Evolutionary conservation across 345 rosid genomes (phyloP).

Genomic region (Eucalyptus rudis): DNA sequence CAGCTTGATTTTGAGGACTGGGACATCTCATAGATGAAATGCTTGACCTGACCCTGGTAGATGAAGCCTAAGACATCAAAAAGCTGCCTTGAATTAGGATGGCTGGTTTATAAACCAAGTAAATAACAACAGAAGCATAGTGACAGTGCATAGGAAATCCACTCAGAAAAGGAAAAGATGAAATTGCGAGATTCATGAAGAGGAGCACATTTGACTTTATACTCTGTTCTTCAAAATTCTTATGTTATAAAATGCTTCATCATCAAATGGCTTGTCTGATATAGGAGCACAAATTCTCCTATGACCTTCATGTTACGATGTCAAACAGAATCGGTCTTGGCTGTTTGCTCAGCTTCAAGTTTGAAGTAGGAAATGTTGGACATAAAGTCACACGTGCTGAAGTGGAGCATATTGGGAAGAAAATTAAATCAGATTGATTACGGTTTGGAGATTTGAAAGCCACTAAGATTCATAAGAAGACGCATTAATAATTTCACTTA

Average conservation of each 20-base stretch:
- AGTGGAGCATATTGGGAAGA: background rate
- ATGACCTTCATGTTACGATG: background rate
- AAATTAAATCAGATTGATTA: background rate
- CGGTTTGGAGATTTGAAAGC: background rate
- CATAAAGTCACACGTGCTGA: background rate
- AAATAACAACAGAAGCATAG: background rate
- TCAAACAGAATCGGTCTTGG: background rate
- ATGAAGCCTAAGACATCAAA: constrained; percentile 6
- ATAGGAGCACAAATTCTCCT: background rate
- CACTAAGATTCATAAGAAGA: background rate
- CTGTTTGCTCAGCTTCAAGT: background rate
- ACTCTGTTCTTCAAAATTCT: background rate
- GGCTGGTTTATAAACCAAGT: background rate
- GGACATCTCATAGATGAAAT: constrained; percentile 2
- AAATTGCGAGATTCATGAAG: background rate
- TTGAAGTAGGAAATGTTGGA: background rate
- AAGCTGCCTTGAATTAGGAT: background rate
- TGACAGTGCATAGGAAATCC: background rate
- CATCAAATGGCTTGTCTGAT: background rate
- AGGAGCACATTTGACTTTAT: background rate
- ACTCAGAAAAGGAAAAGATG: background rate
- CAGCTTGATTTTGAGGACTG: constrained; percentile 5
- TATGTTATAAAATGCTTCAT: background rate
- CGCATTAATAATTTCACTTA: background rate
- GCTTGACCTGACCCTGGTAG: constrained; percentile 5